These are phyloP conservation scores for Leptosphaerulina australis DNA, from an alignment of 2,329 filamentous ascomycete species.

Conservation along the genomic window DNA sequence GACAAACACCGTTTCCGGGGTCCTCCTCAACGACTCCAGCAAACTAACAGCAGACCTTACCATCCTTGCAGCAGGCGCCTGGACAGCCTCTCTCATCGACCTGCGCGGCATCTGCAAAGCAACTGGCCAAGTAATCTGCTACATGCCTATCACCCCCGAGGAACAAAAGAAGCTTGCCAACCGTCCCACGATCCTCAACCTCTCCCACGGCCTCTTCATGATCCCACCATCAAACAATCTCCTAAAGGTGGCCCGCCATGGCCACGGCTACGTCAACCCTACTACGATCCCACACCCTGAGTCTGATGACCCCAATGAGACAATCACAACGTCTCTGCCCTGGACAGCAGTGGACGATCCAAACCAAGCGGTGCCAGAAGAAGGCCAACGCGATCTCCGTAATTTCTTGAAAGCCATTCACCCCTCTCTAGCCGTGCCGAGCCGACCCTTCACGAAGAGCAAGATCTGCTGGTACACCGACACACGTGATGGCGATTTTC, in stretches of 20 bases:
- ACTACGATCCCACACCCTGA: constrained; percentile 56
- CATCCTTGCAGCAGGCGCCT: constrained; percentile 84
- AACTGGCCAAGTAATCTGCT: constrained; percentile 81
- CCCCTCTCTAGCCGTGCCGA: constrained; percentile 39
- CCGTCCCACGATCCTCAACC: constrained; percentile 75
- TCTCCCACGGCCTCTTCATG: constrained; percentile 74
- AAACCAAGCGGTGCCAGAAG: constrained; percentile 37
- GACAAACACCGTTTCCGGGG: constrained; percentile 60
- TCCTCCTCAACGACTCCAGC: constrained; percentile 57
- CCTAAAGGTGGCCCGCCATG: constrained; percentile 59
- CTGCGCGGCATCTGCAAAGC: constrained; percentile 76
- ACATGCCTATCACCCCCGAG: constrained; percentile 72
- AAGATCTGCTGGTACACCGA: constrained; percentile 65
- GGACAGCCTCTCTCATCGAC: constrained; percentile 80
- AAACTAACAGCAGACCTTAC: constrained; percentile 71
- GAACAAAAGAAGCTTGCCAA: constrained; percentile 70
- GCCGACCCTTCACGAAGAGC: constrained; percentile 54
- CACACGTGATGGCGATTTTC: constrained; percentile 61
- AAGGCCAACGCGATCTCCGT: constrained; percentile 42
- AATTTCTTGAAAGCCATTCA: constrained; percentile 40
- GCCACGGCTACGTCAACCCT: constrained; percentile 58
- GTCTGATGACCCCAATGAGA: constrained; percentile 36
- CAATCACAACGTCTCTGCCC: constrained; percentile 57
- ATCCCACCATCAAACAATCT: constrained; percentile 65
- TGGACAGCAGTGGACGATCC: constrained; percentile 60